Evolutionary conservation across 2,329 filamentous ascomycete species (phyloP), one percentile per base, ranked within the genome.

Genomic region (Penicillium olsonii): DNA sequence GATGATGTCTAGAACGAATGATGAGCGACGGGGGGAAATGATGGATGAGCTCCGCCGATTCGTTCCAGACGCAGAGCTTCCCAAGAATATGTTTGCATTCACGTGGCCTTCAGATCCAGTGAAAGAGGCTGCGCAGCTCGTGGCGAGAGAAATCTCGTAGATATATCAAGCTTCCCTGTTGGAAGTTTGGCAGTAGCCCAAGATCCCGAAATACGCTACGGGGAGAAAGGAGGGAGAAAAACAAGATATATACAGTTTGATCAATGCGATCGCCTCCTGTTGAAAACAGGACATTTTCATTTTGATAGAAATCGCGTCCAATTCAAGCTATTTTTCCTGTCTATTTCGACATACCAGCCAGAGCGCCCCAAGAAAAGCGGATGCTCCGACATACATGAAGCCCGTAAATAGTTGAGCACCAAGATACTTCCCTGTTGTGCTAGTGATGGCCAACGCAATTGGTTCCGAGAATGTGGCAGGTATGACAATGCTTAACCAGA

Each of bases 401-500:
- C 29, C 29, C 12, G 12, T 7, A n/a, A 31, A 31, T 14, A 31
- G 7, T n/a, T 31, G 29, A 31, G 29, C 29, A 6, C 29, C 29
- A n/a, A 31, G 29, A 31, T 31, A 31, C 11, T n/a, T 31, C 52
- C 42, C 37, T 24, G 45, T 8, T 74, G 75, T 48, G 73, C 71
- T 29, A 85, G 76, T 47, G 76, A 74, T 33, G 15, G 19, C 22
- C 7, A 85, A 63, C 5, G 76, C 83, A 48, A 85, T 84, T 2
- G 79, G 78, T 48, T 69, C 65, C 22, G 60, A 59, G 24, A 59
- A 58, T 2, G 64, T 65, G 14, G 67, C 67, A 2, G 72, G 71
- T 15, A 82, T 58, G 4, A 78, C 77, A 45, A 84, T 69, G 5
- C 78, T 68, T 38, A 84, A 55, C 77, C 81, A 84, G 2, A 78